A percentile compares a stretch with the other conserved stretches of the same genome.
Evolutionary conservation across 2,329 filamentous ascomycete genomes (phyloP).

Genomic region (Pestalotiopsis sp.): DNA sequence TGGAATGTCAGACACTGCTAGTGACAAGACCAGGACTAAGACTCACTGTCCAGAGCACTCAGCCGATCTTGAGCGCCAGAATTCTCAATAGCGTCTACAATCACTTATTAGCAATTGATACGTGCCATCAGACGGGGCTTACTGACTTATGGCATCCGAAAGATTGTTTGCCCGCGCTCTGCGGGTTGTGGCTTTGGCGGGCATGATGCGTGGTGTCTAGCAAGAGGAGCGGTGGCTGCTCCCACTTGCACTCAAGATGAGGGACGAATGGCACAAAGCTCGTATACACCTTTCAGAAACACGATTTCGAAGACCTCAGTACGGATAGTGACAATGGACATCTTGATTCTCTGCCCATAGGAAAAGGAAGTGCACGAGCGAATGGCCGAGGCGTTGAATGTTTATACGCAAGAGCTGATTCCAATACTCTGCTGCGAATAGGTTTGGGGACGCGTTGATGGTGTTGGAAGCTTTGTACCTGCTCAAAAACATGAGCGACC

Average conservation of each 20-base stretch:
- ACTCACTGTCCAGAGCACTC: conserved; percentile 43
- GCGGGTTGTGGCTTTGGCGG: background rate
- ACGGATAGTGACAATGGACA: background rate
- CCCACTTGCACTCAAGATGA: background rate
- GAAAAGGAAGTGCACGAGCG: background rate
- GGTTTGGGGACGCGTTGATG: too few relatives aligned
- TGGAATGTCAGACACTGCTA: background rate
- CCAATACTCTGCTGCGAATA: too few relatives aligned
- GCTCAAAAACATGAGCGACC: too few relatives aligned
- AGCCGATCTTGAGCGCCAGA: conserved; percentile 36
- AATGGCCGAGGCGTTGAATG: too few relatives aligned
- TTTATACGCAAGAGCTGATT: too few relatives aligned
- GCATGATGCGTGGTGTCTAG: background rate
- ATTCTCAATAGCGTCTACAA: background rate
- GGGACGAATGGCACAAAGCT: background rate
- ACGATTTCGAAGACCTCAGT: background rate
- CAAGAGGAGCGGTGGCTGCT: background rate
- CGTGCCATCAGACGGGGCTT: background rate
- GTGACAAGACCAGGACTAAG: conserved; percentile 12
- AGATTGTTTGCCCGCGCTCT: background rate
- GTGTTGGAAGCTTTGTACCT: too few relatives aligned
- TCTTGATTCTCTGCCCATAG: background rate
- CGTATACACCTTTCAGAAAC: background rate
- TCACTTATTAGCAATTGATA: background rate
- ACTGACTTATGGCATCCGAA: background rate